Evolutionary conservation across 2,329 filamentous ascomycete genomes (phyloP).

Genomic region (Fusarium euwallaceae): DNA sequence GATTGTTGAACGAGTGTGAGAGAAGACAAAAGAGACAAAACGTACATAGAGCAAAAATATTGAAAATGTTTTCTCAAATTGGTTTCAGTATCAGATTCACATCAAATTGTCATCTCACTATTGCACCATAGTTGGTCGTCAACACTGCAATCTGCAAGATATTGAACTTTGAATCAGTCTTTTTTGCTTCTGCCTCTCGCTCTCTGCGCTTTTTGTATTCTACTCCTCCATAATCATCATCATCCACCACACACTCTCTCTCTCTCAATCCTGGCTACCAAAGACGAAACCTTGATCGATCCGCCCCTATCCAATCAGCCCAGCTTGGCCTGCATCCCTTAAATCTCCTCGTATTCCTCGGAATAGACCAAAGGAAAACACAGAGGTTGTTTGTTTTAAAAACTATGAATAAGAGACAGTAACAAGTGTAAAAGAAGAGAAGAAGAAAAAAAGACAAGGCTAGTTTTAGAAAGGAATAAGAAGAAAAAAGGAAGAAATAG

Average conservation of each 20-base stretch:
- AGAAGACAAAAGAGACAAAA: neutral
- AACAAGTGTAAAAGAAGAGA: slow-evolving; percentile 9
- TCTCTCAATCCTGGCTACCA: slow-evolving; percentile 2
- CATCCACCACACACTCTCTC: slow-evolving; percentile 7
- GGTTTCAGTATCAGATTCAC: neutral
- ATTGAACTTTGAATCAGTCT: slow-evolving; percentile 18
- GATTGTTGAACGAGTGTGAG: neutral
- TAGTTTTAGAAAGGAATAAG: slow-evolving; percentile 15
- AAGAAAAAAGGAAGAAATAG: slow-evolving; percentile 28
- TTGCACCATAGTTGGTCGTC: neutral
- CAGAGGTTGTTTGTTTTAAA: slow-evolving; percentile 1
- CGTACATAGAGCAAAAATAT: neutral
- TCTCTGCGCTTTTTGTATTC: slow-evolving; percentile 21
- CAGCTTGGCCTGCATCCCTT: neutral
- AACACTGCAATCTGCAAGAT: neutral
- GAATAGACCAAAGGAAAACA: slow-evolving; percentile 4
- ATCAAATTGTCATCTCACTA: neutral
- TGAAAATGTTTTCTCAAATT: neutral
- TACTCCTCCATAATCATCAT: slow-evolving; percentile 20
- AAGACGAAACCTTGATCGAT: slow-evolving; percentile 10
- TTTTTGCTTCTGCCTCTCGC: slow-evolving; percentile 19
- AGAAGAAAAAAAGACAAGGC: slow-evolving; percentile 8
- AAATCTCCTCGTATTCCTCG: neutral
- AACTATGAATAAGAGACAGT: slow-evolving; percentile 14
- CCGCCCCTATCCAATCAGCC: slow-evolving; percentile 27